Evolutionary conservation across 768 basidiomycete species (phyloP), one percentile per base, ranked within the genome.

Genomic region (Kwoniella newhampshirensis): DNA sequence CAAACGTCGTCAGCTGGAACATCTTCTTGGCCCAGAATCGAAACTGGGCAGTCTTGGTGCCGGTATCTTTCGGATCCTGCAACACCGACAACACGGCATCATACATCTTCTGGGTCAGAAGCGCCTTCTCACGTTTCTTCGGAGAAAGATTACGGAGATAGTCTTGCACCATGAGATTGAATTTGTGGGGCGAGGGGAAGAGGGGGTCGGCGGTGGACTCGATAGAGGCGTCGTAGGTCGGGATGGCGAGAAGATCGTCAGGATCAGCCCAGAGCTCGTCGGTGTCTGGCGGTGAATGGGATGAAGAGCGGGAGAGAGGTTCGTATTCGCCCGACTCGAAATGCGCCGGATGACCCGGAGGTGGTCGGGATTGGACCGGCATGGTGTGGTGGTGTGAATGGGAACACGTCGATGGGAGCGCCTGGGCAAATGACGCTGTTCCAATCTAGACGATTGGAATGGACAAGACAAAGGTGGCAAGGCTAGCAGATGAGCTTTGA

Each of bases 1-100:
- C 54, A 27, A 66, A 55, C 7, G 57, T 51, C 9, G 62, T 71
- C 21, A 68, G 60, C 20, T 64, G 54, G 71, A 90, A 90, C 85
- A 86, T 89, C 79, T 87, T 87, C 67, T 87, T 84, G 12, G 84
- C 87, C 88, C 88, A 89, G 75, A 85, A 88, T 39, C 87, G 82
- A 73, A 89, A 89, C 68, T 88, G 87, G 1, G 87, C 81, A 1
- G 82, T 85, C 40, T 74, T 76, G 50, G 80, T 57, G 57, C 80
- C 78, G 21, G 78, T 78, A 25, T 78, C 73, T 1, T 81, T 79
- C 5, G 84, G 83, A 52, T 81, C 76, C 35, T 82, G 80, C 23
- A 89, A 78, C 20, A 86, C 84, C 62, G 83, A 81, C 82, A 86
- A 85, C 74, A 89, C 85, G 42, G 83, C 78, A 77, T 86, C 85